phyloP scores from a whole-genome alignment of 441 rosid species.

The Pelargonium australe region DNA sequence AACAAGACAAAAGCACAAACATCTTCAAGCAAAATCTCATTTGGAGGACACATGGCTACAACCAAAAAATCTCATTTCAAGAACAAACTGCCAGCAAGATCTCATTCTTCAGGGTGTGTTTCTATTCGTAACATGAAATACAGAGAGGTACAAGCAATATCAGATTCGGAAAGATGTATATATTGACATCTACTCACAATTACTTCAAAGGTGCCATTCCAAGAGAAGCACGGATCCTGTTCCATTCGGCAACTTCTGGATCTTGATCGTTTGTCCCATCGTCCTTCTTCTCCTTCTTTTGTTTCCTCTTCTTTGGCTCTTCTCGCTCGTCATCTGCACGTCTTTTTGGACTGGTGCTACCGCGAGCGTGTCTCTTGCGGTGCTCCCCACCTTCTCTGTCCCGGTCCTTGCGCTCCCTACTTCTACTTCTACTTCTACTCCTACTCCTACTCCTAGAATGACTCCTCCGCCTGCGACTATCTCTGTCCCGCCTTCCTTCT shows the following conservation, averaged over 20 bases:
- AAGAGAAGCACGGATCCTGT: constrained; percentile 64
- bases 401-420: constrained; percentile 50
- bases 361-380: constrained; percentile 46
- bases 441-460: constrained; percentile 55
- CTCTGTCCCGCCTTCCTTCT: constrained; percentile 67
- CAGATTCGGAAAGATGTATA: not conserved
- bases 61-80: not conserved
- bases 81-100: not conserved
- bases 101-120: not conserved
- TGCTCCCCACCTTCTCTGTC: constrained; percentile 19
- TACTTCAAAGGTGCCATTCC: constrained; percentile 64
- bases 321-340: constrained; percentile 29
- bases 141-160: not conserved
- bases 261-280: constrained; percentile 76
- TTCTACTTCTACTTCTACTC: constrained; percentile 60
- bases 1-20: not conserved
- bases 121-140: not conserved
- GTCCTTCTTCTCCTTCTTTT: constrained; percentile 52
- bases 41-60: not conserved
- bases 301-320: constrained; percentile 27
- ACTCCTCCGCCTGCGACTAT: constrained; percentile 63
- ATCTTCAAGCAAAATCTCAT: not conserved
- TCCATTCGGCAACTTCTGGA: constrained; percentile 90
- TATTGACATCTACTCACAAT: constrained; percentile 9
- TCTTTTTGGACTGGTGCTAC: constrained; percentile 49